Evolutionary conservation across 169 alveolate species (phyloP).

Genomic region (Cryptosporidium meleagridis): DNA sequence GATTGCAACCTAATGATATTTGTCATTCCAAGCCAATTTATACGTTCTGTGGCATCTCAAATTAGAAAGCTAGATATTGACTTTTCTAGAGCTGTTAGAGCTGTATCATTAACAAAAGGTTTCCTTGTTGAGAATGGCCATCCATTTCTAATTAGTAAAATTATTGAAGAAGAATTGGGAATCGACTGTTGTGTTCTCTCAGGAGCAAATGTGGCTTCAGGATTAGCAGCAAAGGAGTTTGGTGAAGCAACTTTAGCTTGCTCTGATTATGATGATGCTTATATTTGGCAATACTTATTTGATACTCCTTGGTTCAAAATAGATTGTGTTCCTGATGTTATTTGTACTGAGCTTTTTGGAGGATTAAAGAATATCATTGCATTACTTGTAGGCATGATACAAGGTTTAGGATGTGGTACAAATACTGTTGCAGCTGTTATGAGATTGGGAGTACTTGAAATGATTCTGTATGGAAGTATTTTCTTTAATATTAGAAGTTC

Average conservation of each 20-base stretch:
- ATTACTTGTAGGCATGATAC: slow-evolving; percentile 93
- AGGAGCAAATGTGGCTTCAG: slow-evolving; percentile 92
- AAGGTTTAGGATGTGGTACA: slow-evolving; percentile 91
- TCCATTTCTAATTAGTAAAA: slow-evolving; percentile 82
- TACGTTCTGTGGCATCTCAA: slow-evolving; percentile 63
- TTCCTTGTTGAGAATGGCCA: slow-evolving; percentile 80
- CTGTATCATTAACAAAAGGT: slow-evolving; percentile 88
- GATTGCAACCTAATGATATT: slow-evolving; percentile 88
- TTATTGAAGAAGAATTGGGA: slow-evolving; percentile 80
- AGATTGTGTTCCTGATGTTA: slow-evolving; percentile 88
- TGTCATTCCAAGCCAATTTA: slow-evolving; percentile 91
- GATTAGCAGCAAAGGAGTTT: slow-evolving; percentile 91
- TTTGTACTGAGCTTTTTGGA: slow-evolving; percentile 93
- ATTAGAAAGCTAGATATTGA: background rate
- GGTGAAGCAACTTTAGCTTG: slow-evolving; percentile 94
- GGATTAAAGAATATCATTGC: slow-evolving; percentile 94
- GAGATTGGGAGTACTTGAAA: slow-evolving; percentile 92
- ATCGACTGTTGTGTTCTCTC: slow-evolving; percentile 85
- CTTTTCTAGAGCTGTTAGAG: slow-evolving; percentile 78
- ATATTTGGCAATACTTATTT: slow-evolving; percentile 86
- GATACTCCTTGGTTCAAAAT: slow-evolving; percentile 91
- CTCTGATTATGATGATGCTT: slow-evolving; percentile 83
- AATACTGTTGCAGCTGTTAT: slow-evolving; percentile 94
- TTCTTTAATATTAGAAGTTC: slow-evolving; percentile 74
- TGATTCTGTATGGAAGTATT: slow-evolving; percentile 74